A percentile compares a stretch with the other conserved stretches of the same genome.
Conservation (phyloP, 805 yeast species). For the Candida hispaniensis region DNA sequence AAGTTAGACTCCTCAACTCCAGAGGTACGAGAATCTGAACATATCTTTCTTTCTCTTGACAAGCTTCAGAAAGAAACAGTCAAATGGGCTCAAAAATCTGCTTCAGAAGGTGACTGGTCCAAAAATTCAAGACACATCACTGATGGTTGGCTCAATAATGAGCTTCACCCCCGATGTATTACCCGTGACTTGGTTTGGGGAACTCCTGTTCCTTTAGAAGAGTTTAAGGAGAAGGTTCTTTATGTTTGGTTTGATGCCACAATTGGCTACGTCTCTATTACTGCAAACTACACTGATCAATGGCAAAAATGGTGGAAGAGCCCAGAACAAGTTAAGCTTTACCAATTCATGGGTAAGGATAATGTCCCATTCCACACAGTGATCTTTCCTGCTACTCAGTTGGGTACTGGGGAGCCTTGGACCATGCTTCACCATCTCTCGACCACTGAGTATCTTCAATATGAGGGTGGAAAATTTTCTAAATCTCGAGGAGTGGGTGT, state of each 20-base stretch:
- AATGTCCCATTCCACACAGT: slow-evolving; percentile 98
- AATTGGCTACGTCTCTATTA: slow-evolving; percentile 91
- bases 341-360: slow-evolving; percentile 99
- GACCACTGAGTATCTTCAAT: slow-evolving; percentile 94
- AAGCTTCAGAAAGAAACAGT: slow-evolving; percentile 68
- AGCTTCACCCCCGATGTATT: slow-evolving; percentile 86
- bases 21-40: slow-evolving; percentile 68
- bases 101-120: slow-evolving; percentile 77
- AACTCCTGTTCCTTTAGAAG: slow-evolving; percentile 89
- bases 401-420: slow-evolving; percentile 87
- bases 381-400: slow-evolving; percentile 85
- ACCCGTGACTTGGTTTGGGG: slow-evolving; percentile 98
- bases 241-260: slow-evolving; percentile 99
- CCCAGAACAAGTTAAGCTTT: slow-evolving; percentile 78
- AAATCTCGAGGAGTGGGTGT: slow-evolving; percentile 98
- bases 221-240: slow-evolving; percentile 76
- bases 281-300: slow-evolving; percentile 74
- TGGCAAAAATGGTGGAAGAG: slow-evolving; percentile 94
- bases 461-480: slow-evolving; percentile 96
- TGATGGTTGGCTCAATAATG: slow-evolving; percentile 87
- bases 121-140: slow-evolving; percentile 84
- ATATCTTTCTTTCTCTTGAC: slow-evolving; percentile 72
- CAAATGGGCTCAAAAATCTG: slow-evolving; percentile 60
- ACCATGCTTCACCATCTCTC: slow-evolving; percentile 81
- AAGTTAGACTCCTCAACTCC: slow-evolving; percentile 82